These are phyloP conservation scores for Dimocarpus longan DNA, from an alignment of 345 rosid genomes.

Conservation along the genomic window DNA sequence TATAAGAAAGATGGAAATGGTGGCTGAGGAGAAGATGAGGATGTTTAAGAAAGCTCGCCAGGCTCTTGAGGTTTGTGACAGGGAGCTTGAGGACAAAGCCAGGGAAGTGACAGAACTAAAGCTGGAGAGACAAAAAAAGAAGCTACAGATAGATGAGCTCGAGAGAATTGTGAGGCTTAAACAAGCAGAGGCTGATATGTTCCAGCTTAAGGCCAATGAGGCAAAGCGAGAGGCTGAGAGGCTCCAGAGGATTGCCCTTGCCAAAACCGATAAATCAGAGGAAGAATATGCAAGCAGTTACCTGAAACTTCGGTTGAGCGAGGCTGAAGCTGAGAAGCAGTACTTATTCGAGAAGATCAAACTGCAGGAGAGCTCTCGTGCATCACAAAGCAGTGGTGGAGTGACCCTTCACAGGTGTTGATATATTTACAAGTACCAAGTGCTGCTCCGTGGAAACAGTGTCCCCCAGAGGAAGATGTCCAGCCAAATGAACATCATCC, in stretches of 20 bases:
- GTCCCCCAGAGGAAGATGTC: slow-evolving; percentile 51
- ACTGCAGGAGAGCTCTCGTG: slow-evolving; percentile 79
- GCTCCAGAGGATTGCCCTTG: slow-evolving; percentile 85
- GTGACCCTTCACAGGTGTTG: slow-evolving; percentile 70
- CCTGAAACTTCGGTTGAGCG: slow-evolving; percentile 83
- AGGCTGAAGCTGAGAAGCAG: slow-evolving; percentile 98
- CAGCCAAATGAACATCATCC: slow-evolving; percentile 55
- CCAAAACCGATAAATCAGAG: slow-evolving; percentile 87
- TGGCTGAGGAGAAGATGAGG: slow-evolving; percentile 91
- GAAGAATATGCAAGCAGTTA: slow-evolving; percentile 93
- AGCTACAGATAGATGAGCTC: slow-evolving; percentile 82
- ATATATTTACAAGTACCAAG: slow-evolving; percentile 67
- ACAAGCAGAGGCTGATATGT: slow-evolving; percentile 98
- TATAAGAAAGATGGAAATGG: slow-evolving; percentile 96
- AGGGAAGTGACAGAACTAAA: slow-evolving; percentile 79
- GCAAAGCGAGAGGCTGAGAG: slow-evolving; percentile 92
- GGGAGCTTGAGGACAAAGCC: slow-evolving; percentile 91
- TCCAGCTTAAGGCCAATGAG: slow-evolving; percentile 91
- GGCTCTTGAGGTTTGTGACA: slow-evolving; percentile 81
- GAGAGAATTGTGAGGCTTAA: slow-evolving; percentile 94
- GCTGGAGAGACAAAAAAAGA: slow-evolving; percentile 77
- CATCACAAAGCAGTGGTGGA: slow-evolving; percentile 55
- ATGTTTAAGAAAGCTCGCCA: slow-evolving; percentile 87
- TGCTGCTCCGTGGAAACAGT: slow-evolving; percentile 59
- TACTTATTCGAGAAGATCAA: slow-evolving; percentile 89